Evolutionary conservation across 768 basidiomycete genomes (phyloP).

Genomic region (Leccinum ochraceum): DNA sequence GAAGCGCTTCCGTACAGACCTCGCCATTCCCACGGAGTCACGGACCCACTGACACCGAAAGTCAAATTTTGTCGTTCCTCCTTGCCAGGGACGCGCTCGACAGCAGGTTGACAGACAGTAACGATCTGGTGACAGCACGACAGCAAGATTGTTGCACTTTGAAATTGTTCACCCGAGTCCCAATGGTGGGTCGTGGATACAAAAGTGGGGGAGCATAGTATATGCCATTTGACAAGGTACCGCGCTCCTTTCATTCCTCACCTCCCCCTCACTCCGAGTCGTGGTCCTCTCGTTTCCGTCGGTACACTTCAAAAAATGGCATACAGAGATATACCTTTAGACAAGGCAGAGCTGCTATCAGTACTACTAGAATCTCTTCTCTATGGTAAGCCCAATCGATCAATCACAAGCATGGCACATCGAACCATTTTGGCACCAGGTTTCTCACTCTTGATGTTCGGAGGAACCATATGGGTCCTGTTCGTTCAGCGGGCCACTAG

Average conservation of each 20-base stretch:
- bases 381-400: not conserved
- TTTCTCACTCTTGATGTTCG: slow-evolving; percentile 3
- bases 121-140: too few relatives aligned
- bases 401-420: not conserved
- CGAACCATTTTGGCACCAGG: not conserved
- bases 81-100: too few relatives aligned
- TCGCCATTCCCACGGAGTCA: too few relatives aligned
- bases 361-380: not conserved
- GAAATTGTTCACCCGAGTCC: too few relatives aligned
- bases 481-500: not conserved
- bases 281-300: not conserved
- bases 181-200: not conserved
- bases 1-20: too few relatives aligned
- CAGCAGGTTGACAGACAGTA: too few relatives aligned
- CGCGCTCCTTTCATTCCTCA: not conserved
- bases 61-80: too few relatives aligned
- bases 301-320: not conserved
- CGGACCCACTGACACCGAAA: too few relatives aligned
- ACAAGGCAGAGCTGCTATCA: not conserved
- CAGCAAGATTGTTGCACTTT: too few relatives aligned
- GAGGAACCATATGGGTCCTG: not conserved
- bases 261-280: too few relatives aligned
- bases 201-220: not conserved
- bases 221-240: not conserved
- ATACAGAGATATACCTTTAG: not conserved